These are phyloP conservation scores for Sporisorium exsertum DNA, from an alignment of 1,284 basidiomycete species.

Conservation along the genomic window DNA sequence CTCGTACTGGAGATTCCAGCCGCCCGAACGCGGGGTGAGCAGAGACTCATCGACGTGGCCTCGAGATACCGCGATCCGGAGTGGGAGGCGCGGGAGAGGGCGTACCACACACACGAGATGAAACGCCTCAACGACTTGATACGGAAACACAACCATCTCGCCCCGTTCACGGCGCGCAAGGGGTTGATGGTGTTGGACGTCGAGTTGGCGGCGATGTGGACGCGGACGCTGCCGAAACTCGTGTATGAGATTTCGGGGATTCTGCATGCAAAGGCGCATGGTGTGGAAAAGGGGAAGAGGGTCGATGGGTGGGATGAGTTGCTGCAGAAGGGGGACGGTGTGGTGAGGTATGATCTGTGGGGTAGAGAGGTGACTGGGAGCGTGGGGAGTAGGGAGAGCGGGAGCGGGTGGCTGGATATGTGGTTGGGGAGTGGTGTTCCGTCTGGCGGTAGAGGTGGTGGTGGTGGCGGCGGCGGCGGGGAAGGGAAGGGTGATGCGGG, in stretches of 20 bases:
- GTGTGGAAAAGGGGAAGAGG: not conserved
- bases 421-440: constrained; percentile 22
- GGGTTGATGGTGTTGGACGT: constrained; percentile 44
- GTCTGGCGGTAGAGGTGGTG: not conserved
- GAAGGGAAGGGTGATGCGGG: not conserved
- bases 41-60: constrained; percentile 61
- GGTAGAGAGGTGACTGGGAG: constrained; percentile 19
- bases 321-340: not conserved
- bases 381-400: not conserved
- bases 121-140: constrained; percentile 57
- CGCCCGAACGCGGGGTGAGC: constrained; percentile 7
- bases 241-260: constrained; percentile 14
- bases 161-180: constrained; percentile 57
- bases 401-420: constrained; percentile 11
- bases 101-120: constrained; percentile 50
- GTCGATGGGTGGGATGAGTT: constrained; percentile 8
- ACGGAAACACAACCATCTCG: constrained; percentile 57
- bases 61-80: constrained; percentile 76
- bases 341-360: constrained; percentile 42
- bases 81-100: constrained; percentile 79
- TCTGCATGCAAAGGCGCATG: not conserved
- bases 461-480: not conserved
- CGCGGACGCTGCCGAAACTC: constrained; percentile 16
- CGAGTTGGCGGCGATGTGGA: constrained; percentile 31
- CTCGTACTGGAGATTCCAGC: not conserved